These are phyloP conservation scores for Boletus rubropictus DNA, from an alignment of 768 basidiomycete genomes.

Conservation along the genomic window DNA sequence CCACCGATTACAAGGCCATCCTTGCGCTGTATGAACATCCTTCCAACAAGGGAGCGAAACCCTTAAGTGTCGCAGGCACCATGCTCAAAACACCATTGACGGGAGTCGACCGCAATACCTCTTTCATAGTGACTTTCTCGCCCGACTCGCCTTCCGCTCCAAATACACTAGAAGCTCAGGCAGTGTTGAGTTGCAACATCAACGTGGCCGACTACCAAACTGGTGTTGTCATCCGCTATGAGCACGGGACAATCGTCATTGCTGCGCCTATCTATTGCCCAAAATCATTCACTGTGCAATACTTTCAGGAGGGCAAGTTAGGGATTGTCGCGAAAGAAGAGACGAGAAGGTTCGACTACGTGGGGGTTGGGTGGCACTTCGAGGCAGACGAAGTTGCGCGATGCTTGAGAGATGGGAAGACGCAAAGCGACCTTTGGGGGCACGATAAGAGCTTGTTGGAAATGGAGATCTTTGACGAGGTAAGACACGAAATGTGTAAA, in stretches of 20 bases:
- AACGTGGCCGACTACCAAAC: constrained; percentile 42
- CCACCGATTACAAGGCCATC: constrained; percentile 52
- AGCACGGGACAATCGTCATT: constrained; percentile 63
- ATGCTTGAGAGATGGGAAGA: constrained; percentile 66
- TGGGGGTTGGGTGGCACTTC: constrained; percentile 75
- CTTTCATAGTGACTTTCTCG: constrained; percentile 67
- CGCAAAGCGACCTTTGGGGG: constrained; percentile 68
- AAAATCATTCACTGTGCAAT: constrained; percentile 58
- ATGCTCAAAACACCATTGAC: constrained; percentile 78
- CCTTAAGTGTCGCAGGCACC: constrained; percentile 55
- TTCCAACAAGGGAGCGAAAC: constrained; percentile 53
- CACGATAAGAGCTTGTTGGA: constrained; percentile 75
- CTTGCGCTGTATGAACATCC: constrained; percentile 76
- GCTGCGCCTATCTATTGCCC: constrained; percentile 63
- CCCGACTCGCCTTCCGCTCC: constrained; percentile 34
- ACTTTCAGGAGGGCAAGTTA: constrained; percentile 44
- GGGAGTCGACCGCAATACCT: constrained; percentile 72
- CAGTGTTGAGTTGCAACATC: constrained; percentile 65
- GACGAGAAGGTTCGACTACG: constrained; percentile 50
- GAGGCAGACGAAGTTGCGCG: constrained; percentile 86
- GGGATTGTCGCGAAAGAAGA: constrained; percentile 48
- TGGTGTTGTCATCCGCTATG: constrained; percentile 67
- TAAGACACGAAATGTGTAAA: constrained; percentile 25
- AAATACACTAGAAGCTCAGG: constrained; percentile 56
- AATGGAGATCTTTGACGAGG: constrained; percentile 85